These are phyloP conservation scores for Pulveroboletus sp. DNA, from an alignment of 768 basidiomycete genomes.

Conservation along the genomic window DNA sequence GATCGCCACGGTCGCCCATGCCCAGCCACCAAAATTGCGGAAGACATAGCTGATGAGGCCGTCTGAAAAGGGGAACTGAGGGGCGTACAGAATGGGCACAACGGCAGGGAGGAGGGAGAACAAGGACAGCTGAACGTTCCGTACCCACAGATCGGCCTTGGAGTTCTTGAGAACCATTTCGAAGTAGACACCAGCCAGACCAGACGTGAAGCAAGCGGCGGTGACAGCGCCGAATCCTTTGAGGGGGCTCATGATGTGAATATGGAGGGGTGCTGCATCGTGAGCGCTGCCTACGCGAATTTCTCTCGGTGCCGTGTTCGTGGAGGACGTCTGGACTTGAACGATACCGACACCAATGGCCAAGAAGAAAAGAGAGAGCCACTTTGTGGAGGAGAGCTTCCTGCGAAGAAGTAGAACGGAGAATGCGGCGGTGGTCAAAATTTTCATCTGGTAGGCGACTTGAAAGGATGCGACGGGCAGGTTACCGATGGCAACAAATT, in stretches of 20 bases:
- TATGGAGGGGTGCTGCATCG: conserved; percentile 54
- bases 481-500: conserved; percentile 95
- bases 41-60: conserved; percentile 63
- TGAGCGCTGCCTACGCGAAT: conserved; percentile 65
- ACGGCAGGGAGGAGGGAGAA: conserved; percentile 91
- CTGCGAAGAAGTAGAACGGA: conserved; percentile 81
- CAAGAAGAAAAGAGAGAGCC: conserved; percentile 84
- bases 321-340: conserved; percentile 75
- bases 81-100: conserved; percentile 67
- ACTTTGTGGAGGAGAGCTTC: conserved; percentile 70
- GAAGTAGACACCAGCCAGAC: conserved; percentile 90
- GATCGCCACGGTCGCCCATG: conserved; percentile 87
- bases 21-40: conserved; percentile 89
- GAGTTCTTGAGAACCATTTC: conserved; percentile 90
- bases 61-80: conserved; percentile 39
- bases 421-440: conserved; percentile 93
- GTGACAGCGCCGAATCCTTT: conserved; percentile 83
- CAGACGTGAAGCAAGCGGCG: conserved; percentile 85
- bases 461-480: conserved; percentile 97
- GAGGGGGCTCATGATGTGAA: conserved; percentile 78
- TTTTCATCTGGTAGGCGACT: conserved; percentile 98
- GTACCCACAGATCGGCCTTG: conserved; percentile 83
- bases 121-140: conserved; percentile 84
- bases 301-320: conserved; percentile 29
- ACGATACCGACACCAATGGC: conserved; percentile 93